Percentiles rank a stretch among this genome's conserved stretches.
Conservation (phyloP, 1,284 basidiomycete genomes). For the Agaricales sp. region DNA sequence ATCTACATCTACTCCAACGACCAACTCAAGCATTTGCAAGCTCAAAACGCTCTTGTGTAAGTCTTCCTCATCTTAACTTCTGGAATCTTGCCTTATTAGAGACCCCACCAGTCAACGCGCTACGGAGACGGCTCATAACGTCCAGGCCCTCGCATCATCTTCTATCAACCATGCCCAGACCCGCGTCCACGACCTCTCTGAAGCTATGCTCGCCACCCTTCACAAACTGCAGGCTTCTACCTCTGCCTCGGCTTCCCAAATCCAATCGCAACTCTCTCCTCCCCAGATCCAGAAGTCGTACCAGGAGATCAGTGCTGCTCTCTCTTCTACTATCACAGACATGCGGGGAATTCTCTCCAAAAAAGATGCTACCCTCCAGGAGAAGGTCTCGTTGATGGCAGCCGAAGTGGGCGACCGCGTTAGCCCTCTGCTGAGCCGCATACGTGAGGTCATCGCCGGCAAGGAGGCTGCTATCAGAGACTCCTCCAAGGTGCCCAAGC, state of each 20-base stretch:
- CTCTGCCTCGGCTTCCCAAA: constrained; percentile 24
- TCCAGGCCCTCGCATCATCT: constrained; percentile 43
- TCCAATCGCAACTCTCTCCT: constrained; percentile 24
- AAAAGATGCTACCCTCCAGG: constrained; percentile 44
- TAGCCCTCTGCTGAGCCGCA: constrained; percentile 41
- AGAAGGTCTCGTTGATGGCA: constrained; percentile 47
- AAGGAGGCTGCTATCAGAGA: no score
- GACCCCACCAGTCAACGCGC: constrained; percentile 51
- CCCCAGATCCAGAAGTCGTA: constrained; percentile 27
- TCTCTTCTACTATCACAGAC: constrained; percentile 39
- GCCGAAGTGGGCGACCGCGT: constrained; percentile 48
- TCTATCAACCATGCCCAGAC: constrained; percentile 32
- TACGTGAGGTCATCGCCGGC: not conserved
- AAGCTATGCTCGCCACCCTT: constrained; percentile 53
- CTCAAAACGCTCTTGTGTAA: constrained; percentile 56
- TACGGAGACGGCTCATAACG: constrained; percentile 51
- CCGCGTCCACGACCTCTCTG: constrained; percentile 45
- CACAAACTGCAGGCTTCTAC: constrained; percentile 55
- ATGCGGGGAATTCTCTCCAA: constrained; percentile 39
- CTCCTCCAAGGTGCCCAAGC: no score
- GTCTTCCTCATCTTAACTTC: constrained; percentile 15
- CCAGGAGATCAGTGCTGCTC: constrained; percentile 26
- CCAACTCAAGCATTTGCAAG: constrained; percentile 59
- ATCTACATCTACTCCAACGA: constrained; percentile 56
- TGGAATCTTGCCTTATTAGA: no score